A percentile compares a stretch with the other conserved stretches of the same genome.
Conservation (phyloP, 1,284 basidiomycete species). For the Ceratobasidium sp. region DNA sequence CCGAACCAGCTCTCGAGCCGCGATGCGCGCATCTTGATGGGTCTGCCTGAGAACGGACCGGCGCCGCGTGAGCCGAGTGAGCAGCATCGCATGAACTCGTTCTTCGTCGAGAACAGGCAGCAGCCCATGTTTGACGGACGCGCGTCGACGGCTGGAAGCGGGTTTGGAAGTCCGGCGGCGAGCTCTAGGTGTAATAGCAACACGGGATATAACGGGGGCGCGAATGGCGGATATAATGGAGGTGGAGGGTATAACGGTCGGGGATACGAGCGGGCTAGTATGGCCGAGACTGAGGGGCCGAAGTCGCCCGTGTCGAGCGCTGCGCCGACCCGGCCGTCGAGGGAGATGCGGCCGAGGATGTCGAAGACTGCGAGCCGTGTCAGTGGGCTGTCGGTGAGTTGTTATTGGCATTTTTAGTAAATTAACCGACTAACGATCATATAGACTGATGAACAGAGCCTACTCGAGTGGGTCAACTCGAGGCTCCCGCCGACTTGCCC, state of each 20-base stretch:
- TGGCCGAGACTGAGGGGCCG: slow-evolving; percentile 55
- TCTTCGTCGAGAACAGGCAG: slow-evolving; percentile 39
- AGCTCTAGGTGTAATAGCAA: neutral
- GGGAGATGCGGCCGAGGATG: slow-evolving; percentile 55
- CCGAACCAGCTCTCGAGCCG: slow-evolving; percentile 90
- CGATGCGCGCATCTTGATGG: slow-evolving; percentile 87
- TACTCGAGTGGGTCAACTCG: slow-evolving; percentile 90
- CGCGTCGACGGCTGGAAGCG: slow-evolving; percentile 49
- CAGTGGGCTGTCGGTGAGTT: slow-evolving; percentile 32
- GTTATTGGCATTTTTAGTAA: neutral
- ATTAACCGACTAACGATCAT: neutral
- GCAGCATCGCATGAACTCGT: slow-evolving; percentile 42
- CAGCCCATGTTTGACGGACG: slow-evolving; percentile 56
- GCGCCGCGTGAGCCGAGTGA: slow-evolving; percentile 26
- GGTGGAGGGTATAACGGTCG: neutral
- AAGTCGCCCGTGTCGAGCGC: slow-evolving; percentile 45
- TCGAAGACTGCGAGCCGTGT: slow-evolving; percentile 28
- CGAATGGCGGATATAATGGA: neutral
- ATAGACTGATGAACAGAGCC: slow-evolving; percentile 59
- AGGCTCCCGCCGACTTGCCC: slow-evolving; percentile 76
- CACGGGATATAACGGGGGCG: neutral
- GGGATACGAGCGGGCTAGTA: slow-evolving; percentile 56
- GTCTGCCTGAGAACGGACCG: slow-evolving; percentile 59
- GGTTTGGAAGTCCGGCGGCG: neutral
- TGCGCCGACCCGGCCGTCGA: slow-evolving; percentile 44